Percentiles rank a stretch among this genome's conserved stretches.
Evolutionary conservation across 148 eudicot genomes (phyloP).

Genomic region (Rhododendron ovatum): DNA sequence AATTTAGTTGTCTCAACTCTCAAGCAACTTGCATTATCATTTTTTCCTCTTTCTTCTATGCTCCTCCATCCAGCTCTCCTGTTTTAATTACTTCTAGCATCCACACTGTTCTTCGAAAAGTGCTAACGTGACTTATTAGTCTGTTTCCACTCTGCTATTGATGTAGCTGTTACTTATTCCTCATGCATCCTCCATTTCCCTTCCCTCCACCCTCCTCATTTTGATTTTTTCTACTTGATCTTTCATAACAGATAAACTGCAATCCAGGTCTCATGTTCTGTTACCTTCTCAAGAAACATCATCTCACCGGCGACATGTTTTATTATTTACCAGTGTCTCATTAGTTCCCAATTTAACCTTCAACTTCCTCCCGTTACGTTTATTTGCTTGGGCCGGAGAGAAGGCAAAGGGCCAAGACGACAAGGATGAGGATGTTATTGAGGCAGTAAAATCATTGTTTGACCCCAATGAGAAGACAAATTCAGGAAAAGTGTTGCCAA

Average conservation of each 20-base stretch:
- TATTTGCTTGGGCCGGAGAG: constrained; percentile 52
- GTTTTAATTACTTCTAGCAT: not conserved
- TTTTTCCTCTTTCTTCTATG: not conserved
- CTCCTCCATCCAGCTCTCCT: not conserved
- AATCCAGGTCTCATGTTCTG: constrained; percentile 17
- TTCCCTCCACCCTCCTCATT: not conserved
- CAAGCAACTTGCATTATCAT: not conserved
- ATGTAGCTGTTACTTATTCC: not conserved
- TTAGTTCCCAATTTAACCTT: constrained; percentile 31
- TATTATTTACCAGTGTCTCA: constrained; percentile 29
- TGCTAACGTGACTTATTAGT: not conserved
- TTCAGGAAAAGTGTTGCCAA: constrained; percentile 83
- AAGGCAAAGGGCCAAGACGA: constrained; percentile 31
- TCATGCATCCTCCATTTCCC: not conserved
- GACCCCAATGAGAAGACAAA: constrained; percentile 88
- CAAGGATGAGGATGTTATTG: constrained; percentile 46
- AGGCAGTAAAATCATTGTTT: constrained; percentile 60
- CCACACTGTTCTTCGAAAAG: not conserved
- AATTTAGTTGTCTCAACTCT: not conserved
- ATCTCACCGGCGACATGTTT: constrained; percentile 33
- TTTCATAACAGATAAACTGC: constrained; percentile 38
- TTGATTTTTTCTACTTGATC: not conserved
- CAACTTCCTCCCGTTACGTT: constrained; percentile 19
- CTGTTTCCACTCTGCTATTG: not conserved
- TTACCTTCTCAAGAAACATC: constrained; percentile 20